A percentile compares a stretch with the other conserved stretches of the same genome.
Evolutionary conservation across 1,284 basidiomycete genomes (phyloP).

Genomic region (Sphaerobolus stellatus): DNA sequence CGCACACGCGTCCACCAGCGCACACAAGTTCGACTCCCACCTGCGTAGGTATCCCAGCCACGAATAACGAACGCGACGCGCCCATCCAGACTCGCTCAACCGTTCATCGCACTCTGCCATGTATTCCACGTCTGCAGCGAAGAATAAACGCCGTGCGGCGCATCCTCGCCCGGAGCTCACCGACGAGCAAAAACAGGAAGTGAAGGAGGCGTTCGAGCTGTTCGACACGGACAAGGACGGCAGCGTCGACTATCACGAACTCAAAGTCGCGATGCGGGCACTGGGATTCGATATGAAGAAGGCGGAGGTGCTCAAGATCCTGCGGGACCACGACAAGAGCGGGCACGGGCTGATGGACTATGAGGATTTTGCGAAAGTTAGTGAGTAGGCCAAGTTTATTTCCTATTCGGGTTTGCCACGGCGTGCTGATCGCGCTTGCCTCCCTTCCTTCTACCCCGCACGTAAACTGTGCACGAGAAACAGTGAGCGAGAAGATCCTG

Average conservation of each 20-base stretch:
- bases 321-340: conserved; percentile 89
- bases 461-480: neutral
- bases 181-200: conserved; percentile 96
- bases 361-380: conserved; percentile 93
- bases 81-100: neutral
- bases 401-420: neutral
- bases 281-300: conserved; percentile 98
- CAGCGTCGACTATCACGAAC: conserved; percentile 95
- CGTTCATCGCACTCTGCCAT: conserved; percentile 35
- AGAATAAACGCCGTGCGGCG: conserved; percentile 70
- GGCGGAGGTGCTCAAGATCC: conserved; percentile 93
- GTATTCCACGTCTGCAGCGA: conserved; percentile 69
- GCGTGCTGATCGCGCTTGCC: neutral
- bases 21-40: too few relatives aligned
- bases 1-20: neutral
- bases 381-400: conserved; percentile 57
- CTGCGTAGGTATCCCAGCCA: too few relatives aligned
- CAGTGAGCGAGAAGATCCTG: conserved; percentile 94
- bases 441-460: neutral
- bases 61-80: neutral
- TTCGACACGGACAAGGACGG: conserved; percentile 99
- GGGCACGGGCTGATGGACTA: conserved; percentile 93
- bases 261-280: conserved; percentile 98
- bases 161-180: conserved; percentile 78
- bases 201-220: conserved; percentile 98